phyloP scores from a whole-genome alignment of 1,284 basidiomycete species.

The Apiotrichum sp. region DNA sequence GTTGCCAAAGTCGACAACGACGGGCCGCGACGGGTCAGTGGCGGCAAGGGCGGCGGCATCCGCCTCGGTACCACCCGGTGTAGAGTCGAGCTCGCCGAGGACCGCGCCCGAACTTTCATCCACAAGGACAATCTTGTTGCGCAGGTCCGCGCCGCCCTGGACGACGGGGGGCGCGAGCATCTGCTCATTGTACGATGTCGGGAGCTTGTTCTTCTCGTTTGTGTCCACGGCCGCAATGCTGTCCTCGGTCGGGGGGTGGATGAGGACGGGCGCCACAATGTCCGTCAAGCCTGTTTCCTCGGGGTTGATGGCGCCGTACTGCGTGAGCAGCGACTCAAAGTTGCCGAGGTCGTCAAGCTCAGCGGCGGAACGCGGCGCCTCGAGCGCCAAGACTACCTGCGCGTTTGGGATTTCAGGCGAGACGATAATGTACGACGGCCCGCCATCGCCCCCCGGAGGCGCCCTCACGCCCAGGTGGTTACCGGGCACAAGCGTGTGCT shows the following conservation, averaged over 20 bases:
- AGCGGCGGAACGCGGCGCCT: slow-evolving; percentile 2
- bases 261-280: slow-evolving; percentile 15
- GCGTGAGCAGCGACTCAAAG: slow-evolving; percentile 62
- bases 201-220: slow-evolving; percentile 9
- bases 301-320: slow-evolving; percentile 54
- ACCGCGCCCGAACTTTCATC: slow-evolving; percentile 69
- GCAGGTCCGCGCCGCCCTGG: slow-evolving; percentile 48
- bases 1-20: slow-evolving; percentile 65
- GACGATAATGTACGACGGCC: slow-evolving; percentile 24
- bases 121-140: slow-evolving; percentile 65
- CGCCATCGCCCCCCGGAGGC: slow-evolving; percentile 12
- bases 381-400: slow-evolving; percentile 44
- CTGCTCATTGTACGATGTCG: background rate
- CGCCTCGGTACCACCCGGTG: slow-evolving; percentile 55
- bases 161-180: slow-evolving; percentile 5
- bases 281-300: slow-evolving; percentile 27
- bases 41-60: slow-evolving; percentile 51
- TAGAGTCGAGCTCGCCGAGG: slow-evolving; percentile 63
- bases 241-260: slow-evolving; percentile 1
- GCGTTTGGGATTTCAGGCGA: slow-evolving; percentile 29
- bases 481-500: slow-evolving; percentile 92
- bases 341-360: slow-evolving; percentile 59
- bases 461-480: slow-evolving; percentile 49
- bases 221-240: background rate
- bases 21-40: slow-evolving; percentile 56